Percentiles rank a stretch among this genome's conserved stretches.
Conservation (phyloP, 202 grass and related monocot genomes). For the Miscanthus sacchariflorus region DNA sequence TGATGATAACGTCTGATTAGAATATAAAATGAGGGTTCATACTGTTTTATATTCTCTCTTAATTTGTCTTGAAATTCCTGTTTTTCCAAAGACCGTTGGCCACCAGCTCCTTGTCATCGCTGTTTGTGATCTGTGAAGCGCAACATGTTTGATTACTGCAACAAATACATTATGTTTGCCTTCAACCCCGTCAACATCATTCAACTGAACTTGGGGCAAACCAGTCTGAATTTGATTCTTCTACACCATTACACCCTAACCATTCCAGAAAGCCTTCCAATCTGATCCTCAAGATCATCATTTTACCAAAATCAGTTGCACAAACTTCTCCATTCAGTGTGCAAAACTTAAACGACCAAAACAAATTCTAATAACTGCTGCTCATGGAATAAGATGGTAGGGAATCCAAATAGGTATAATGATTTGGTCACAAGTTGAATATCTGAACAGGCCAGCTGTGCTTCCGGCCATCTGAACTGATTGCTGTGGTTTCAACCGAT, state of each 20-base stretch:
- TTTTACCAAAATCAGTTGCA: background rate
- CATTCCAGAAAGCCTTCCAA: background rate
- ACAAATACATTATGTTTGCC: background rate
- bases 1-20: too few relatives aligned
- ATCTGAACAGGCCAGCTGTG: slow-evolving; percentile 77
- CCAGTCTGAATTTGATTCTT: background rate
- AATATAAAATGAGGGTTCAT: too few relatives aligned
- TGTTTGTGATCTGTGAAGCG: background rate
- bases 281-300: background rate
- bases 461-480: slow-evolving; percentile 59
- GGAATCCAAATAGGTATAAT: background rate
- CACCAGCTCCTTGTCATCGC: background rate
- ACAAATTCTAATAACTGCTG: background rate
- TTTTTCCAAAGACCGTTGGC: background rate
- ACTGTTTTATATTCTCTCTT: too few relatives aligned
- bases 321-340: background rate
- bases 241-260: background rate
- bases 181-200: background rate
- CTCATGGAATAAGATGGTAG: background rate
- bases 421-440: slow-evolving; percentile 62
- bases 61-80: too few relatives aligned
- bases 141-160: background rate
- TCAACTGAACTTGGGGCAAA: background rate
- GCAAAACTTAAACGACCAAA: background rate
- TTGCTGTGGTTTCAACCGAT: slow-evolving; percentile 67